Evolutionary conservation across 78 protist species (phyloP), one percentile per base, ranked within the genome.

Genomic region (Paratrimastix pyriformis): DNA sequence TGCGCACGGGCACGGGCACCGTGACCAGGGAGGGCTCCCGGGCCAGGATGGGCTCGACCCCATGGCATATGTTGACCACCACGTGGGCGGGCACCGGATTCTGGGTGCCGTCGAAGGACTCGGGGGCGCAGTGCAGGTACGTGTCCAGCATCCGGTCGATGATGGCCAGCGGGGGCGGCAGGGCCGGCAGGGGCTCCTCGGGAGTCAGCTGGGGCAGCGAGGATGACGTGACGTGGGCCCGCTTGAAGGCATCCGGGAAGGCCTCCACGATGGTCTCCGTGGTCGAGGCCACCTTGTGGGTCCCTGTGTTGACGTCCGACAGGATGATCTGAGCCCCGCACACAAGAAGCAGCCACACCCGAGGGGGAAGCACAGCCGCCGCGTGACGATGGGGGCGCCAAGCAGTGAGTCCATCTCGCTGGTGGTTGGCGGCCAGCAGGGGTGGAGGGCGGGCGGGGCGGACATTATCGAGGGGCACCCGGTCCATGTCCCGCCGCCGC

Each of bases 21-120:
- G 29, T n/a, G 45, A 62, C 42, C 39, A 62, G 68, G 45, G 68
- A 62, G 45, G 68, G 45, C 68, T 62, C 68, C 45, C 21, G 29
- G 15, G 13, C 45, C 39, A 62, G 18, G 68, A 62, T 15, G 37
- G 68, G 68, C 15, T 11, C 15, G 45, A 62, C 68, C 24, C 13
- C 18, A 15, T 15, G 45, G 18, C 39, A 26, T 15, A 62, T 11
- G 68, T 15, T 13, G 45, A n/a, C 26, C 39, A 62, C 39, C 68
- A 29, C 42, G 42, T 62, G 68, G 29, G 68, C 39, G 37, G 68
- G 13, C 39, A 33, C n/a, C n/a, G n/a, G n/a, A n/a, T n/a, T n/a
- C n/a, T n/a, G n/a, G n/a, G n/a, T n/a, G n/a, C n/a, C n/a, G n/a
- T n/a, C n/a, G n/a, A n/a, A n/a, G n/a, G n/a, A n/a, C n/a, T n/a